These are phyloP conservation scores for Calonectria ilicicola DNA, from an alignment of 2,329 filamentous ascomycete genomes.

Conservation along the genomic window DNA sequence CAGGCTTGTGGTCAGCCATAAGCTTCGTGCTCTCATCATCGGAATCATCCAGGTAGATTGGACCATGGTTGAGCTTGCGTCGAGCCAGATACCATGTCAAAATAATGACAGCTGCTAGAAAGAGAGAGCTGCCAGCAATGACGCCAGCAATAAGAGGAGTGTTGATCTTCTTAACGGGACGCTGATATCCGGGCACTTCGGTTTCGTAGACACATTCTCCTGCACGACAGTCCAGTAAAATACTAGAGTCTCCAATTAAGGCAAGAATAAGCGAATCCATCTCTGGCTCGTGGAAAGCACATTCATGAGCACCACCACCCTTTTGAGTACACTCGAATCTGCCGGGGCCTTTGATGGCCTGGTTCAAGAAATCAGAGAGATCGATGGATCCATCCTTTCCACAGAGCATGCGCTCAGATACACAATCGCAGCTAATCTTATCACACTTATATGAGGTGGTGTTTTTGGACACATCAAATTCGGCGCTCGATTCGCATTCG, in stretches of 20 bases:
- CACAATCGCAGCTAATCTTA: constrained; percentile 86
- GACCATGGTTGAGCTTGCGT: constrained; percentile 75
- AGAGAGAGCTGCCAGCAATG: constrained; percentile 87
- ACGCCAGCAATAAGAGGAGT: constrained; percentile 95
- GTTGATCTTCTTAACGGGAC: constrained; percentile 94
- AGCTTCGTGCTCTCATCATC: constrained; percentile 90
- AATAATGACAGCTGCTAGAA: constrained; percentile 88
- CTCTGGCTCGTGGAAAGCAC: constrained; percentile 88
- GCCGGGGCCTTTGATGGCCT: constrained; percentile 89
- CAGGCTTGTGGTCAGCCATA: constrained; percentile 91
- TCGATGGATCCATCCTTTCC: constrained; percentile 93
- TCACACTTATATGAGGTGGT: constrained; percentile 87
- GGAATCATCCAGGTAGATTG: constrained; percentile 87
- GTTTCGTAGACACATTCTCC: constrained; percentile 96
- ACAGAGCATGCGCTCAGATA: constrained; percentile 92
- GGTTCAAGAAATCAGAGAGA: constrained; percentile 86
- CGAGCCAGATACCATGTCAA: constrained; percentile 89
- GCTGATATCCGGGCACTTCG: constrained; percentile 89
- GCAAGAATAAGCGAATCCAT: constrained; percentile 92
- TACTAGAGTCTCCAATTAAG: constrained; percentile 93
- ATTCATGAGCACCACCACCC: constrained; percentile 73
- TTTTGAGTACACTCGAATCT: constrained; percentile 80
- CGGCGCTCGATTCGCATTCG: constrained; percentile 79
- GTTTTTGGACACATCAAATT: constrained; percentile 78
- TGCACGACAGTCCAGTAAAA: constrained; percentile 82